Conservation (phyloP, 805 yeast species). For the Ogataea trehaloabstinens region DNA sequence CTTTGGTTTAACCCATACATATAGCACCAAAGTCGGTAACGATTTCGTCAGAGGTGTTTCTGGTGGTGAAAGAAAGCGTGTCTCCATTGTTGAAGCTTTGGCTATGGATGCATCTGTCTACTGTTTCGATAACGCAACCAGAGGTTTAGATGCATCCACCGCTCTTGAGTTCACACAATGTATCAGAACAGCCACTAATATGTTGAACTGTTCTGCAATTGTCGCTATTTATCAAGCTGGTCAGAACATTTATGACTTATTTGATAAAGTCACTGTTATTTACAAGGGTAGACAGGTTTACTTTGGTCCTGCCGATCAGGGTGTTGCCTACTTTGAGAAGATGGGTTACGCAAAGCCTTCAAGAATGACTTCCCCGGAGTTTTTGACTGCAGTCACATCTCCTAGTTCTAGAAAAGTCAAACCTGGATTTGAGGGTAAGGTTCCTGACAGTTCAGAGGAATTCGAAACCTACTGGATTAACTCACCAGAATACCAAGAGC, state of each 20-base stretch:
- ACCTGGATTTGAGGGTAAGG: slow-evolving; percentile 53
- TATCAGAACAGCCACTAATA: slow-evolving; percentile 58
- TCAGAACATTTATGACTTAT: slow-evolving; percentile 59
- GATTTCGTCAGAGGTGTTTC: slow-evolving; percentile 67
- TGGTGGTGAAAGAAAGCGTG: slow-evolving; percentile 74
- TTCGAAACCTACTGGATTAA: slow-evolving; percentile 58
- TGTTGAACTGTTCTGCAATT: slow-evolving; percentile 54
- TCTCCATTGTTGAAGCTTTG: slow-evolving; percentile 63
- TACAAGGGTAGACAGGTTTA: slow-evolving; percentile 62
- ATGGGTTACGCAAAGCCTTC: slow-evolving; percentile 67
- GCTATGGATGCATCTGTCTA: slow-evolving; percentile 53
- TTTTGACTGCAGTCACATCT: slow-evolving; percentile 64
- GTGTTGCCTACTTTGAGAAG: slow-evolving; percentile 53
- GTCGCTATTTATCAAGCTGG: slow-evolving; percentile 70
- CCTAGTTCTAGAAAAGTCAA: slow-evolving; percentile 53
- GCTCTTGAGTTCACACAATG: slow-evolving; percentile 65
- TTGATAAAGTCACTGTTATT: slow-evolving; percentile 58
- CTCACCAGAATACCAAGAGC: slow-evolving; percentile 50
- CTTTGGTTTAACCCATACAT: slow-evolving; percentile 58
- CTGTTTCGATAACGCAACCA: slow-evolving; percentile 68
- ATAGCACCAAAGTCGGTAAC: slow-evolving; percentile 61
- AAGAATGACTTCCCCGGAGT: slow-evolving; percentile 70
- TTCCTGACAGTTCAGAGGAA: slow-evolving; percentile 56
- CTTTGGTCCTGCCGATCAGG: slow-evolving; percentile 54
- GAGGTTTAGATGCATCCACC: slow-evolving; percentile 72